Evolutionary conservation across 495 filamentous ascomycete species (phyloP).

Genomic region (Penicillium samsonianum): DNA sequence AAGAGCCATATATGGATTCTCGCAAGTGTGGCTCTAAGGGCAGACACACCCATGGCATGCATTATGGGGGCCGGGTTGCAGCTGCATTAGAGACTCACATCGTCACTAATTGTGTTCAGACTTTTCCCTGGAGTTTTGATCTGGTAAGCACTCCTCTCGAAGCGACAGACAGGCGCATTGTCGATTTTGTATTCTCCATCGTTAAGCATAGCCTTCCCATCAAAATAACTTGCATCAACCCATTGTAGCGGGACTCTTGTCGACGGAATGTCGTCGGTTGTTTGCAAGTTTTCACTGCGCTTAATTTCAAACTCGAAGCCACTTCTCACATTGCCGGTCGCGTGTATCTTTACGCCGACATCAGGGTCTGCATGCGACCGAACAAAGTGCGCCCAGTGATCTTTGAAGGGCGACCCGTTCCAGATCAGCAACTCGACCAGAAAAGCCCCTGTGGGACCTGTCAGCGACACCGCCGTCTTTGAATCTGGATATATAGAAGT

Average conservation of each 20-base stretch:
- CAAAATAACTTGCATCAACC: constrained; percentile 22
- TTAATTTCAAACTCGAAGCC: constrained; percentile 31
- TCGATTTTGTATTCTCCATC: constrained; percentile 16
- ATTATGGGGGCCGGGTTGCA: background rate
- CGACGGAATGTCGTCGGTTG: constrained; percentile 13
- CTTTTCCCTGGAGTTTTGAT: constrained; percentile 18
- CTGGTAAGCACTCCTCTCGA: constrained; percentile 20
- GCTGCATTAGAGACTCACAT: constrained; percentile 3
- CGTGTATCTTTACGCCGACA: constrained; percentile 28
- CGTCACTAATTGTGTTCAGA: constrained; percentile 14
- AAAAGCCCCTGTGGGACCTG: constrained; percentile 11
- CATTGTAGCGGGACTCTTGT: constrained; percentile 30
- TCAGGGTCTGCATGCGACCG: constrained; percentile 15
- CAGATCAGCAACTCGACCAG: constrained; percentile 29
- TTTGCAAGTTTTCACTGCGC: constrained; percentile 22
- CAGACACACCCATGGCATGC: background rate
- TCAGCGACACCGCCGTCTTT: background rate
- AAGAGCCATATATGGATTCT: background rate
- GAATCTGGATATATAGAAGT: background rate
- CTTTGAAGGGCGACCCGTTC: constrained; percentile 34
- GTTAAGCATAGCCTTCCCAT: constrained; percentile 28
- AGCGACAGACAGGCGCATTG: constrained; percentile 17
- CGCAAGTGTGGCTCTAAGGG: background rate
- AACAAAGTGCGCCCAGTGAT: constrained; percentile 37
- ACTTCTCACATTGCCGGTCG: constrained; percentile 26